phyloP scores from a whole-genome alignment of 2,329 filamentous ascomycete genomes.

The Cadophora malorum region DNA sequence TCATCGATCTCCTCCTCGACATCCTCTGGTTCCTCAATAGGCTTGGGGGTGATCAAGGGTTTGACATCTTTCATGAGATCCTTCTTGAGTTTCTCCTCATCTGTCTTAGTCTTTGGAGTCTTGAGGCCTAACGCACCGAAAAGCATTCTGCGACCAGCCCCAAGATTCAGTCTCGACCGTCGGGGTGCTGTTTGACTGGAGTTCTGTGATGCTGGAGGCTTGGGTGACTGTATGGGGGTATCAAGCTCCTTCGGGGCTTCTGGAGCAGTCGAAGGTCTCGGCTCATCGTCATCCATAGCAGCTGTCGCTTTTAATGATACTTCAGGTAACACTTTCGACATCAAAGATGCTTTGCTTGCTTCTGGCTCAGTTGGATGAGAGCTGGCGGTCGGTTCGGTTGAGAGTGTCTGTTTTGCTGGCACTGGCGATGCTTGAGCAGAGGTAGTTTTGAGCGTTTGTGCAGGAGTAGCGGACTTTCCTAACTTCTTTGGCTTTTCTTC shows the following conservation, averaged over 20 bases:
- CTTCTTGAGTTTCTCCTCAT: conserved; percentile 67
- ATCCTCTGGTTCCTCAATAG: conserved; percentile 24
- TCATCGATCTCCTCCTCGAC: conserved; percentile 47
- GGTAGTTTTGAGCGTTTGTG: neutral
- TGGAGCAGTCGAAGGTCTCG: conserved; percentile 17
- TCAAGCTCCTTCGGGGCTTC: conserved; percentile 12
- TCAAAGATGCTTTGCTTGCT: neutral
- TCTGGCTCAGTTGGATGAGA: neutral
- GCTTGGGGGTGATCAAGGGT: conserved; percentile 47
- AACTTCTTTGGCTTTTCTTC: conserved; percentile 41
- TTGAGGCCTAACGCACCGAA: conserved; percentile 76
- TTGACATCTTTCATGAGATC: conserved; percentile 63
- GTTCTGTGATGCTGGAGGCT: conserved; percentile 25
- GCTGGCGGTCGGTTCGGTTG: neutral
- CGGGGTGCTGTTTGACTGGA: conserved; percentile 31
- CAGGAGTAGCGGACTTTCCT: conserved; percentile 11
- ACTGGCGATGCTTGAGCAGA: neutral
- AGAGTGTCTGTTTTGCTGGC: neutral
- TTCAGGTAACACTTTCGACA: neutral
- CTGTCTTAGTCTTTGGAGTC: conserved; percentile 70
- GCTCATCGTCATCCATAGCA: neutral
- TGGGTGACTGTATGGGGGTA: conserved; percentile 14
- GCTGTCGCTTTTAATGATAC: neutral
- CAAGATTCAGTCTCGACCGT: conserved; percentile 56
- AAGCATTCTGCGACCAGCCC: conserved; percentile 69